These are phyloP conservation scores for Fusarium clavum DNA, from an alignment of 2,329 filamentous ascomycete species.

Conservation along the genomic window DNA sequence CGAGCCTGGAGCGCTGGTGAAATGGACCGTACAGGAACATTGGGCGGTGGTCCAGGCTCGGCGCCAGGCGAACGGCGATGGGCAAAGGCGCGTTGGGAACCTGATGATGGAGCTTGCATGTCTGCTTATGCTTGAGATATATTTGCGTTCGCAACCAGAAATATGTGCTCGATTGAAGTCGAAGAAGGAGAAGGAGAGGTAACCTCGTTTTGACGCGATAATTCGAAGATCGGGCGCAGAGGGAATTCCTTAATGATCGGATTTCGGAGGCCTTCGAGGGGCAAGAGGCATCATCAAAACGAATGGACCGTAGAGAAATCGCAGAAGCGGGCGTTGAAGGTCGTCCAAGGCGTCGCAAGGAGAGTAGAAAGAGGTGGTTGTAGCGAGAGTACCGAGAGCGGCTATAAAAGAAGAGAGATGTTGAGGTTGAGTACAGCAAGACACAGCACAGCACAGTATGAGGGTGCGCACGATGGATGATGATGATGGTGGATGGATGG, in stretches of 20 bases:
- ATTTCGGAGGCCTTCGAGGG: conserved; percentile 43
- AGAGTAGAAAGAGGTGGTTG: conserved; percentile 7
- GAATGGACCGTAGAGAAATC: conserved; percentile 35
- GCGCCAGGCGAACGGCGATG: conserved; percentile 73
- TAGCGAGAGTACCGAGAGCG: conserved; percentile 23
- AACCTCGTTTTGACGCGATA: conserved; percentile 4
- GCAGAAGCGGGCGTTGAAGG: conserved; percentile 19
- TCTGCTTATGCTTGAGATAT: conserved; percentile 15
- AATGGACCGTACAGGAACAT: conserved; percentile 66
- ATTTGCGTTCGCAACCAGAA: conserved; percentile 12
- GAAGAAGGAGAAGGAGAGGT: conserved; percentile 1
- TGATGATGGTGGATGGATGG: conserved; percentile 25
- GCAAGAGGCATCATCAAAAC: conserved; percentile 46
- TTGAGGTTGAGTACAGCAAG: neutral
- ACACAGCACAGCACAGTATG: neutral
- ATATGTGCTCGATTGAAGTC: conserved; percentile 1
- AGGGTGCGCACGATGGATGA: conserved; percentile 16
- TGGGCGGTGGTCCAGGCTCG: conserved; percentile 69
- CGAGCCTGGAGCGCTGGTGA: conserved; percentile 73
- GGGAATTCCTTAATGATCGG: conserved; percentile 38
- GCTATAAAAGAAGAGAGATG: neutral
- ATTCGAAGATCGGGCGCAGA: conserved; percentile 19
- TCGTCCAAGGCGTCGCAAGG: conserved; percentile 10
- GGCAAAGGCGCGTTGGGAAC: conserved; percentile 62
- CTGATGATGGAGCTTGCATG: conserved; percentile 42